Conservation (phyloP, 1,139 yeast genomes). For the Pneumocystis canis region DNA sequence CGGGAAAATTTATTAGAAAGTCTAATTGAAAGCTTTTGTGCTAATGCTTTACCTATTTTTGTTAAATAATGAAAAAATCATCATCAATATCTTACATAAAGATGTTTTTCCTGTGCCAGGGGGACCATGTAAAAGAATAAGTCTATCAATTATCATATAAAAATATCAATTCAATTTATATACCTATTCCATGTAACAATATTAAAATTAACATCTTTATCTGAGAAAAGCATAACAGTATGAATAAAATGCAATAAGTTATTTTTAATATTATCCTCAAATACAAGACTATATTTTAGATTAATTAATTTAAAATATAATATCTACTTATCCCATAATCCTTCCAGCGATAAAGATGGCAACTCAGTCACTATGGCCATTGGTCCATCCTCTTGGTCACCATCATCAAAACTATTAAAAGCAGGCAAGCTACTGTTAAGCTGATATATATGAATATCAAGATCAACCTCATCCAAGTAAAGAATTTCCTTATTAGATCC, state of each 20-base stretch:
- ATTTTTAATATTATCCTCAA: slow-evolving; percentile 15
- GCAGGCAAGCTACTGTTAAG: slow-evolving; percentile 3
- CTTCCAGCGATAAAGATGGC: slow-evolving; percentile 14
- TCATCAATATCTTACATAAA: slow-evolving; percentile 9
- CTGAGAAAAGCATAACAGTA: slow-evolving; percentile 16
- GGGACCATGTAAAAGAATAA: slow-evolving; percentile 17
- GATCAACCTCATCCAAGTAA: slow-evolving; percentile 8
- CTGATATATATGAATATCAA: slow-evolving; percentile 14
- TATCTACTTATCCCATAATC: slow-evolving; percentile 12
- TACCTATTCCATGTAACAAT: slow-evolving; percentile 13
- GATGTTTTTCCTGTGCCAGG: slow-evolving; percentile 18
- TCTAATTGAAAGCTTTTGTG: slow-evolving; percentile 16
- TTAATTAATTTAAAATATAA: slow-evolving; percentile 2
- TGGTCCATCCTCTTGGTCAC: slow-evolving; percentile 11
- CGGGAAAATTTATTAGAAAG: slow-evolving; percentile 7
- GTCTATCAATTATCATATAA: slow-evolving; percentile 1
- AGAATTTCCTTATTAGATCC: slow-evolving; percentile 3
- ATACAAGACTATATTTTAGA: slow-evolving; percentile 10
- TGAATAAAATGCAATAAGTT: slow-evolving; percentile 14
- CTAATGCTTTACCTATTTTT: slow-evolving; percentile 11
- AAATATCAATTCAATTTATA: neutral
- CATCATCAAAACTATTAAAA: slow-evolving; percentile 3
- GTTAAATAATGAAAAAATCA: neutral
- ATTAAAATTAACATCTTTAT: slow-evolving; percentile 12
- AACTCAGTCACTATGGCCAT: slow-evolving; percentile 11